These are phyloP conservation scores for Chiua sp. DNA, from an alignment of 1,284 basidiomycete species.

Conservation along the genomic window DNA sequence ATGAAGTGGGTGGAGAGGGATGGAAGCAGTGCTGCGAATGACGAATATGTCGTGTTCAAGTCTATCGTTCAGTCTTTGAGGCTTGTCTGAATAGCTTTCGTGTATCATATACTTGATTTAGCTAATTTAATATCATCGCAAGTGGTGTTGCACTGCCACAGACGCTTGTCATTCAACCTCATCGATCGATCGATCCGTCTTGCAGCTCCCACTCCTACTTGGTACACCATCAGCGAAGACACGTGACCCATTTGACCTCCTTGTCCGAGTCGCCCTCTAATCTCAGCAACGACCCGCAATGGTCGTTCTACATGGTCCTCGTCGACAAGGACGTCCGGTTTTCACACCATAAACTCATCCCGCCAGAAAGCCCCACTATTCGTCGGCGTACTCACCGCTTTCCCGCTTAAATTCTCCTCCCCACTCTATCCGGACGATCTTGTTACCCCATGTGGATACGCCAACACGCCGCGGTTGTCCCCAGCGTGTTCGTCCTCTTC, in stretches of 20 bases:
- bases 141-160: no score
- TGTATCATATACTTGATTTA: no score
- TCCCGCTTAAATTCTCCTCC: conserved; percentile 89
- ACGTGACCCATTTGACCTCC: conserved; percentile 65
- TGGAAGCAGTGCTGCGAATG: conserved; percentile 18
- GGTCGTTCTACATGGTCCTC: conserved; percentile 79
- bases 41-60: conserved; percentile 26
- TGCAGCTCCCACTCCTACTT: no score
- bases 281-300: conserved; percentile 64
- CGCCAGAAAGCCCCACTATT: conserved; percentile 55
- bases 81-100: conserved; percentile 24
- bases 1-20: conserved; percentile 30
- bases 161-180: no score
- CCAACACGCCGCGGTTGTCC: conserved; percentile 91
- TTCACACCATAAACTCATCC: conserved; percentile 82
- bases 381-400: conserved; percentile 80
- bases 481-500: conserved; percentile 93
- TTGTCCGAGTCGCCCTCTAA: conserved; percentile 64
- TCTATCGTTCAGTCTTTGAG: conserved; percentile 17
- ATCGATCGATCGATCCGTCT: no score
- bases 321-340: conserved; percentile 85
- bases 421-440: conserved; percentile 94
- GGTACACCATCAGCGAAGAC: conserved; percentile 38
- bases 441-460: conserved; percentile 96
- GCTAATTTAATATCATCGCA: no score